These are phyloP conservation scores for Alternaria conjuncta DNA, from an alignment of 2,329 filamentous ascomycete species.

Conservation along the genomic window DNA sequence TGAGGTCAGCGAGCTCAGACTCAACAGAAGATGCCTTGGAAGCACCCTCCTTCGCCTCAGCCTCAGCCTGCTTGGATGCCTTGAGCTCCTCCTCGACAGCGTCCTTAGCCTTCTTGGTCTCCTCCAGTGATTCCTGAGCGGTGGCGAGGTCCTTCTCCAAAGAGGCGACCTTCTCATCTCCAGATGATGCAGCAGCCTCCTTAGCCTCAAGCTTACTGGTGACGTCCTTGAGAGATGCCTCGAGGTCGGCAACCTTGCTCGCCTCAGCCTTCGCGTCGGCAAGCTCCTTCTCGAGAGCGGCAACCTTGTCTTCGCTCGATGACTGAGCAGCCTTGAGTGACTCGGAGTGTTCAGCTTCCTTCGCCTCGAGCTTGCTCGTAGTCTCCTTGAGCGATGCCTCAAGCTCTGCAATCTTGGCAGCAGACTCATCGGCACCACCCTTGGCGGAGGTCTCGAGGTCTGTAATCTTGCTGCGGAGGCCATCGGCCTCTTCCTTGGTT, in stretches of 20 bases:
- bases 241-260: constrained; percentile 34
- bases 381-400: constrained; percentile 27
- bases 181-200: constrained; percentile 27
- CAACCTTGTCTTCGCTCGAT: constrained; percentile 16
- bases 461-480: constrained; percentile 22
- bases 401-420: constrained; percentile 26
- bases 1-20: constrained; percentile 29
- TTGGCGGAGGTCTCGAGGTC: constrained; percentile 27
- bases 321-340: constrained; percentile 22
- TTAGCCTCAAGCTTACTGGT: constrained; percentile 27
- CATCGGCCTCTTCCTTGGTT: constrained; percentile 23
- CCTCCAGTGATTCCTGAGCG: constrained; percentile 29
- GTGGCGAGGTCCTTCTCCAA: constrained; percentile 35
- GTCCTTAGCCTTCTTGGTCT: constrained; percentile 26
- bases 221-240: constrained; percentile 27
- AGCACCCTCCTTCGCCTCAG: constrained; percentile 23
- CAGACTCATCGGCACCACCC: constrained; percentile 16
- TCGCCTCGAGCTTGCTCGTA: constrained; percentile 19
- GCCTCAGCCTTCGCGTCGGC: constrained; percentile 30
- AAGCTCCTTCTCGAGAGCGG: constrained; percentile 24
- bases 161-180: constrained; percentile 32
- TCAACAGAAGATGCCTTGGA: constrained; percentile 22
- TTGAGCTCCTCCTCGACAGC: constrained; percentile 31
- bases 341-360: constrained; percentile 19
- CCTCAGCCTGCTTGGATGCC: constrained; percentile 20